These are phyloP conservation scores for Trametes coccinea DNA, from an alignment of 768 basidiomycete genomes.

Conservation along the genomic window DNA sequence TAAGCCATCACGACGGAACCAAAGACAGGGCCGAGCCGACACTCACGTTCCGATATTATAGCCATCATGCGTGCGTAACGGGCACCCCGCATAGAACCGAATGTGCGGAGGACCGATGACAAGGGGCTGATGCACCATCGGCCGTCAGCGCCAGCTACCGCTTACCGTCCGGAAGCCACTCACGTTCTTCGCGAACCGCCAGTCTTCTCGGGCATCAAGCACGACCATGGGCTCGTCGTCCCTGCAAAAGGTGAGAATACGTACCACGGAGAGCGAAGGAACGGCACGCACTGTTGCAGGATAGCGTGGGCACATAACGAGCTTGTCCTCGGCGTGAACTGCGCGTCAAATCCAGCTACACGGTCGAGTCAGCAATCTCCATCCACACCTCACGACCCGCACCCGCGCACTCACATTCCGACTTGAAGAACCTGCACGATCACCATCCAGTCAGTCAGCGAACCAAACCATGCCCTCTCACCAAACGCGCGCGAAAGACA, in stretches of 20 bases:
- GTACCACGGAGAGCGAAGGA: neutral
- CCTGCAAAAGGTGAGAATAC: conserved; percentile 36
- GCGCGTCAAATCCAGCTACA: conserved; percentile 47
- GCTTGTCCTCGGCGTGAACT: conserved; percentile 51
- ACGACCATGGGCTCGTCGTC: conserved; percentile 88
- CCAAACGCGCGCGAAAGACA: conserved; percentile 5
- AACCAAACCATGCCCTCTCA: neutral
- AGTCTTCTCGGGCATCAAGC: conserved; percentile 76
- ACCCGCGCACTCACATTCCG: conserved; percentile 62
- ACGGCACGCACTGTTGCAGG: conserved; percentile 63
- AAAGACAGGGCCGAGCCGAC: too few relatives aligned
- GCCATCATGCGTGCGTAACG: conserved; percentile 85
- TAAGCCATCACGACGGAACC: neutral
- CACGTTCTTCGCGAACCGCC: conserved; percentile 87
- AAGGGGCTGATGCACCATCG: conserved; percentile 52
- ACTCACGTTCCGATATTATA: conserved; percentile 83
- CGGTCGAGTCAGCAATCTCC: neutral
- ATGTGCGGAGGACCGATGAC: conserved; percentile 66
- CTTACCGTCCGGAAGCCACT: conserved; percentile 26
- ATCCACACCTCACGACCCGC: neutral
- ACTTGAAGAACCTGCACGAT: conserved; percentile 77
- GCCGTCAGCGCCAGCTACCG: neutral
- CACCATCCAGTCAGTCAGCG: conserved; percentile 1
- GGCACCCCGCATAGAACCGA: conserved; percentile 91
- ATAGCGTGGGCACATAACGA: conserved; percentile 88